Percentiles rank a stretch among this genome's conserved stretches.
phyloP scores from a whole-genome alignment of 176 grass and related monocot species.

The Paspalum vaginatum region DNA sequence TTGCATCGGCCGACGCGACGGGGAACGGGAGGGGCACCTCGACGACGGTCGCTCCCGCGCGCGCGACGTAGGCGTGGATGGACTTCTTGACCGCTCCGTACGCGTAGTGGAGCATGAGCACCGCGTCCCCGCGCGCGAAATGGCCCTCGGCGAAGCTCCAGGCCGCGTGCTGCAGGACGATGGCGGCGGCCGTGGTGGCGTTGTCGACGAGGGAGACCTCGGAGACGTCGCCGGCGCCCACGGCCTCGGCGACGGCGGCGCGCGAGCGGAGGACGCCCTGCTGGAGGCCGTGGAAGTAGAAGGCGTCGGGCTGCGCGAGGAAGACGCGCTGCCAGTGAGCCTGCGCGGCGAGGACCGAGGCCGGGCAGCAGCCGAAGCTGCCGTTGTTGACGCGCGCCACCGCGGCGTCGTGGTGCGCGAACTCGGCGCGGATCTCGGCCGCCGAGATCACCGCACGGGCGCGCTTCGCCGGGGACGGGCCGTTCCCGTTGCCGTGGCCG shows the following conservation, averaged over 20 bases:
- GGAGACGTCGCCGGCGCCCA: conserved; percentile 61
- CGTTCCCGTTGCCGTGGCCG: conserved; percentile 41
- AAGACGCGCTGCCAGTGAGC: conserved; percentile 63
- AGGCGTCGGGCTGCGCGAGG: conserved; percentile 82
- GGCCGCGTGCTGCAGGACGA: conserved; percentile 81
- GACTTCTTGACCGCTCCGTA: conserved; percentile 95
- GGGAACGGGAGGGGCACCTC: conserved; percentile 96
- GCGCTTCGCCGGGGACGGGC: conserved; percentile 45
- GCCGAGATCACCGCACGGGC: conserved; percentile 42
- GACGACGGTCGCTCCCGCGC: conserved; percentile 80
- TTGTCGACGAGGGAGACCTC: conserved; percentile 96
- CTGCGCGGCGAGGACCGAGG: conserved; percentile 73
- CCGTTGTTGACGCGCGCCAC: conserved; percentile 93
- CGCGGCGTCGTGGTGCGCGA: conserved; percentile 71
- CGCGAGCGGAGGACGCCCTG: conserved; percentile 58
- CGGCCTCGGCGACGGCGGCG: conserved; percentile 39
- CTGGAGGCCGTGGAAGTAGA: conserved; percentile 84
- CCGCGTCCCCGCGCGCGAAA: conserved; percentile 67
- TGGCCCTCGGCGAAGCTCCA: conserved; percentile 81
- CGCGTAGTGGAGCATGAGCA: conserved; percentile 96
- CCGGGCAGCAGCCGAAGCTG: conserved; percentile 90
- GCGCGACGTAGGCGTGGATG: conserved; percentile 85
- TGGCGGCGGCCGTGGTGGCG: conserved; percentile 87
- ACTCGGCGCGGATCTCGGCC: conserved; percentile 66
- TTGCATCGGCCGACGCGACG: conserved; percentile 58